A percentile compares a stretch with the other conserved stretches of the same genome.
Evolutionary conservation across 805 yeast genomes (phyloP).

Genomic region (Metschnikowia noctiluminum): DNA sequence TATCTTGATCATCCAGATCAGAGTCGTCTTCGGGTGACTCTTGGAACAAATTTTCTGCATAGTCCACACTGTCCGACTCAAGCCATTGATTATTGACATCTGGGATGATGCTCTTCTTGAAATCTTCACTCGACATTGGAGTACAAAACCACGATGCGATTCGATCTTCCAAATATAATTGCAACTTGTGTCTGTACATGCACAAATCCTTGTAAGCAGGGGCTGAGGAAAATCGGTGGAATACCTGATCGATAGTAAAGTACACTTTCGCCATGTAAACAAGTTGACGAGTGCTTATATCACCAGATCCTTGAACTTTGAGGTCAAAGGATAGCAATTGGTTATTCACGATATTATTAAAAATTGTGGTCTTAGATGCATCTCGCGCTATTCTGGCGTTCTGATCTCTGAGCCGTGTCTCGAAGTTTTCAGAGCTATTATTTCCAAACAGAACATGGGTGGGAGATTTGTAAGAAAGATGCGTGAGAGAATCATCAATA

Average conservation of each 20-base stretch:
- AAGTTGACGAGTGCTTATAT: conserved; percentile 25
- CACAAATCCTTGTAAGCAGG: conserved; percentile 16
- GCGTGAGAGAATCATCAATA: conserved; percentile 26
- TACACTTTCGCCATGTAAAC: conserved; percentile 34
- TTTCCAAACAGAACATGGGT: conserved; percentile 26
- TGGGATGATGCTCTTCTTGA: background rate
- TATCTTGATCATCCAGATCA: conserved; percentile 8
- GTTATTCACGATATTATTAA: conserved; percentile 30
- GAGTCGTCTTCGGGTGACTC: conserved; percentile 9
- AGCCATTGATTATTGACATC: conserved; percentile 7
- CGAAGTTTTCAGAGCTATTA: conserved; percentile 20
- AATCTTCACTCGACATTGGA: conserved; percentile 2
- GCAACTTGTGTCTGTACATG: conserved; percentile 24
- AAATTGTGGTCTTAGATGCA: conserved; percentile 22
- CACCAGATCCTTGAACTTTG: conserved; percentile 16
- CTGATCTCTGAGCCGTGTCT: conserved; percentile 17
- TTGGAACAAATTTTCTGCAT: conserved; percentile 13
- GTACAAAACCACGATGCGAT: conserved; percentile 22
- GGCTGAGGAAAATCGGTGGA: conserved; percentile 18
- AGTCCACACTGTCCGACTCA: conserved; percentile 18
- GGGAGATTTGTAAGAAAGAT: conserved; percentile 31
- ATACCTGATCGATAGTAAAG: conserved; percentile 27
- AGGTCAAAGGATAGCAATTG: conserved; percentile 30
- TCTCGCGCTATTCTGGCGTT: conserved; percentile 19
- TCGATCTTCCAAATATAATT: conserved; percentile 23